A percentile compares a stretch with the other conserved stretches of the same genome.
phyloP scores from a whole-genome alignment of 2,329 filamentous ascomycete genomes.

The Sarocladium brachiariae region DNA sequence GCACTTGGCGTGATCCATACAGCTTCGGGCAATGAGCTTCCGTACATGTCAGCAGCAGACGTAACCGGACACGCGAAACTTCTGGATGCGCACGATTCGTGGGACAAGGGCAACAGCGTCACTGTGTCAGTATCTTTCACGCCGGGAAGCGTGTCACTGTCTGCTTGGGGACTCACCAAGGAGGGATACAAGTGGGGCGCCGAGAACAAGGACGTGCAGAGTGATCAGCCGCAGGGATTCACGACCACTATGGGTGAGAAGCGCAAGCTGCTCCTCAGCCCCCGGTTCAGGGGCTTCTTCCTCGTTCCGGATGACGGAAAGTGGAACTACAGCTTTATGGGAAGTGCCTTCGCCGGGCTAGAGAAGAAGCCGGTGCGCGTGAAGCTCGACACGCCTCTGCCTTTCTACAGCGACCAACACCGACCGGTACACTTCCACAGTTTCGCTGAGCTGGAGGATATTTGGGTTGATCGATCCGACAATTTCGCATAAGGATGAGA shows the following conservation, averaged over 20 bases:
- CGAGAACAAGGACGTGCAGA: conserved; percentile 88
- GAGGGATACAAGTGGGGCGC: conserved; percentile 94
- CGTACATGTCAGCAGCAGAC: conserved; percentile 92
- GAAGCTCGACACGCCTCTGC: conserved; percentile 82
- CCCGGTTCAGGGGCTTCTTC: conserved; percentile 94
- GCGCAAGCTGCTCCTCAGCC: conserved; percentile 85
- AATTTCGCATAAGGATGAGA: conserved; percentile 67
- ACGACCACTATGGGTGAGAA: conserved; percentile 89
- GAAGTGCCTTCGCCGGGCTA: conserved; percentile 74
- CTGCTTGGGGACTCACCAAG: conserved; percentile 88
- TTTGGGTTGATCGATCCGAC: conserved; percentile 88
- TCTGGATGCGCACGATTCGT: conserved; percentile 65
- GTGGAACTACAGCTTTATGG: conserved; percentile 99
- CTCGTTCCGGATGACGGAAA: conserved; percentile 80
- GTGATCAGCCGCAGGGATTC: conserved; percentile 92
- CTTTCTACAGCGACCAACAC: conserved; percentile 90
- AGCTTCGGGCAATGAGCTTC: conserved; percentile 85
- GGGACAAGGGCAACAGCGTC: conserved; percentile 77
- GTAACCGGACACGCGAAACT: conserved; percentile 90
- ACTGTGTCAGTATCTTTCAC: conserved; percentile 96
- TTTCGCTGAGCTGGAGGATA: conserved; percentile 94
- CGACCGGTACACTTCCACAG: conserved; percentile 93
- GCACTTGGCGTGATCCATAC: conserved; percentile 94
- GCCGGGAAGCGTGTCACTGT: conserved; percentile 88
- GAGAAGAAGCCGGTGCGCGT: conserved; percentile 90